Percentiles rank a stretch among this genome's conserved stretches.
phyloP scores from a whole-genome alignment of 768 basidiomycete genomes.

The Mrakia frigida region DNA sequence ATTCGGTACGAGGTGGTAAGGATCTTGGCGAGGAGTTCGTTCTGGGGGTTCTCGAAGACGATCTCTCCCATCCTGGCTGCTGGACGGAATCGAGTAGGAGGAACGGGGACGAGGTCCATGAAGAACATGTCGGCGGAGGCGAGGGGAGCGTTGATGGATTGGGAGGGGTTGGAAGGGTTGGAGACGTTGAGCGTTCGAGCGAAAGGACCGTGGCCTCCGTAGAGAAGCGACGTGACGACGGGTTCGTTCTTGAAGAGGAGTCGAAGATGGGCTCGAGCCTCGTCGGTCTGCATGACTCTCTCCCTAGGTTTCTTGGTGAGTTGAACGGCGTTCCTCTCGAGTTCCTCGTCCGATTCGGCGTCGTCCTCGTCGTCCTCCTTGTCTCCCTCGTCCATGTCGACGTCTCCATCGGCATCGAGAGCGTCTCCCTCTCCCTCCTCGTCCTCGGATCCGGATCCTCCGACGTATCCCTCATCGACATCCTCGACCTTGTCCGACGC shows the following conservation, averaged over 20 bases:
- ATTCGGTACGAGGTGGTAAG: slow-evolving; percentile 69
- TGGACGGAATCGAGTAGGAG: slow-evolving; percentile 93
- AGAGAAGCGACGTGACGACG: slow-evolving; percentile 77
- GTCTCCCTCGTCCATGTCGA: slow-evolving; percentile 40
- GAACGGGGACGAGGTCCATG: slow-evolving; percentile 81
- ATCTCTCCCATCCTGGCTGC: slow-evolving; percentile 85
- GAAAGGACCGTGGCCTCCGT: slow-evolving; percentile 85
- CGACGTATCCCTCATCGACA: slow-evolving; percentile 48
- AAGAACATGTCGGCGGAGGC: slow-evolving; percentile 89
- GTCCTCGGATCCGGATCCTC: slow-evolving; percentile 40
- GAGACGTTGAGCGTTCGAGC: slow-evolving; percentile 43
- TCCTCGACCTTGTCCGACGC: slow-evolving; percentile 27
- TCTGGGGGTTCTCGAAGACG: slow-evolving; percentile 93
- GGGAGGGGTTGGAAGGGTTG: slow-evolving; percentile 10
- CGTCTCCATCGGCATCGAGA: slow-evolving; percentile 35
- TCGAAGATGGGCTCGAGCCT: slow-evolving; percentile 89
- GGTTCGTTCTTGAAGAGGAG: slow-evolving; percentile 77
- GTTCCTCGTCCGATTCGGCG: slow-evolving; percentile 51
- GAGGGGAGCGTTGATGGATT: slow-evolving; percentile 16
- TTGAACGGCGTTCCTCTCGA: slow-evolving; percentile 48
- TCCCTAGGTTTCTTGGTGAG: slow-evolving; percentile 49
- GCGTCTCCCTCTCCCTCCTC: slow-evolving; percentile 26
- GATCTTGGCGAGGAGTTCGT: slow-evolving; percentile 76
- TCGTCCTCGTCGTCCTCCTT: slow-evolving; percentile 49
- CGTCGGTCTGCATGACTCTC: slow-evolving; percentile 81